Evolutionary conservation across 306 rosid species (phyloP).

Genomic region (Psophocarpus tetragonolobus): DNA sequence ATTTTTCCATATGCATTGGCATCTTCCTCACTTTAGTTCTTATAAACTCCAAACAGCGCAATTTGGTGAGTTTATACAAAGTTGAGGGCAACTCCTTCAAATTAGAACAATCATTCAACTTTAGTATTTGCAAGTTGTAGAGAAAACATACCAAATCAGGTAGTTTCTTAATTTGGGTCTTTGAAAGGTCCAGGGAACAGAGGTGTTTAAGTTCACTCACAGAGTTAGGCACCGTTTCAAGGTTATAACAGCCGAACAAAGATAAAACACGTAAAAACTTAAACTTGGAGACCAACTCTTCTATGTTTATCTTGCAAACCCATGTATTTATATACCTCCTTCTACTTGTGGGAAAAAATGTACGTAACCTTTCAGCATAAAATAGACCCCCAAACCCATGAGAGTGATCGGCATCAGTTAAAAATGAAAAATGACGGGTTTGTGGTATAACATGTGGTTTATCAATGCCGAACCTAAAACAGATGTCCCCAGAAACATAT

Average conservation of each 20-base stretch:
- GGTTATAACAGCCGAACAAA: not conserved
- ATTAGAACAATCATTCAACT: too few species aligned
- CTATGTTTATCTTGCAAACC: not conserved
- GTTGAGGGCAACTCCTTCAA: not conserved
- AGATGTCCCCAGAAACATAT: too few species aligned
- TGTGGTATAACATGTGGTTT: not conserved
- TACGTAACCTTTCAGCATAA: not conserved
- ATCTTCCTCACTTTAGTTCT: rapidly evolving
- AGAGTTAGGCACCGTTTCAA: not conserved
- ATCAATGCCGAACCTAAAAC: too few species aligned
- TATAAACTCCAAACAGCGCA: not conserved
- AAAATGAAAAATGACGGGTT: not conserved
- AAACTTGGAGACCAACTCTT: not conserved
- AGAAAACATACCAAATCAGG: not conserved
- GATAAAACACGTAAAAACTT: not conserved
- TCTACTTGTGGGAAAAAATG: not conserved
- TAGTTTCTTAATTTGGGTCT: not conserved
- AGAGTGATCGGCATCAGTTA: too few species aligned
- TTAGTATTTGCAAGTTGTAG: not conserved
- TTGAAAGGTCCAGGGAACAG: not conserved
- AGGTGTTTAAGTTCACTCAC: not conserved
- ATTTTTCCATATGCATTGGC: not conserved
- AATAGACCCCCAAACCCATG: not conserved
- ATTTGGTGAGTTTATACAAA: not conserved
- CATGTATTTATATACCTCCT: too few species aligned